phyloP scores from a whole-genome alignment of 768 basidiomycete species.

The Grammothele lineata region DNA sequence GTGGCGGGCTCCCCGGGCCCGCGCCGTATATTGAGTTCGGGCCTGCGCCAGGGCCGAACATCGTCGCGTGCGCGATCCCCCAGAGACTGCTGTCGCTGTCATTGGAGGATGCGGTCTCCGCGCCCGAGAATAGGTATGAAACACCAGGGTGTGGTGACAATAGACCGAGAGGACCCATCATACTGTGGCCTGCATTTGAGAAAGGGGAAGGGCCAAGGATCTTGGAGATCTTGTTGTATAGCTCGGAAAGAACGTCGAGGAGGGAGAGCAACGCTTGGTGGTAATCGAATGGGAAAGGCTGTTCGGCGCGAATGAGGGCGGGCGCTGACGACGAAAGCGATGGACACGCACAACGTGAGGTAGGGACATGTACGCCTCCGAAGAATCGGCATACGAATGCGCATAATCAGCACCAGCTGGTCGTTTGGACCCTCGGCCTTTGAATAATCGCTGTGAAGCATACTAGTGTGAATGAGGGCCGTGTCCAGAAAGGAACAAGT shows the following conservation, averaged over 20 bases:
- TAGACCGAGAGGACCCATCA: constrained; percentile 69
- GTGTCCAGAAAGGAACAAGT: background rate
- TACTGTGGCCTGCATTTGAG: constrained; percentile 63
- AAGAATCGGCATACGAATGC: constrained; percentile 53
- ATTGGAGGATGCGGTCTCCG: constrained; percentile 35
- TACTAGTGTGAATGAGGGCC: no score
- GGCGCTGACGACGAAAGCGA: no score
- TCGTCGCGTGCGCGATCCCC: constrained; percentile 50
- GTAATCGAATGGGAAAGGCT: constrained; percentile 91
- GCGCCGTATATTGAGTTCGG: constrained; percentile 22
- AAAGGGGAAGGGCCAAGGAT: constrained; percentile 82
- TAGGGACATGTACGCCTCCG: constrained; percentile 64
- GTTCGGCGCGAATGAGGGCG: no score
- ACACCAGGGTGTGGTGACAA: constrained; percentile 80
- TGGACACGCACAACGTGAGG: constrained; percentile 67
- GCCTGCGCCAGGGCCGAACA: constrained; percentile 25
- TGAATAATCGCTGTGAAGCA: constrained; percentile 45
- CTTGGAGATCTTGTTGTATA: constrained; percentile 82
- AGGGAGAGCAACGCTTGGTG: constrained; percentile 85
- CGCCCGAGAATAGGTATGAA: constrained; percentile 65
- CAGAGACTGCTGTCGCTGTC: constrained; percentile 57
- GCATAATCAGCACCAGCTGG: constrained; percentile 56
- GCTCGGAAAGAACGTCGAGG: constrained; percentile 84
- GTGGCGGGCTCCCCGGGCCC: constrained; percentile 45
- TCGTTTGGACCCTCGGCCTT: constrained; percentile 53